These are phyloP conservation scores for Neurospora discreta DNA, from an alignment of 495 filamentous ascomycete species.

Conservation along the genomic window DNA sequence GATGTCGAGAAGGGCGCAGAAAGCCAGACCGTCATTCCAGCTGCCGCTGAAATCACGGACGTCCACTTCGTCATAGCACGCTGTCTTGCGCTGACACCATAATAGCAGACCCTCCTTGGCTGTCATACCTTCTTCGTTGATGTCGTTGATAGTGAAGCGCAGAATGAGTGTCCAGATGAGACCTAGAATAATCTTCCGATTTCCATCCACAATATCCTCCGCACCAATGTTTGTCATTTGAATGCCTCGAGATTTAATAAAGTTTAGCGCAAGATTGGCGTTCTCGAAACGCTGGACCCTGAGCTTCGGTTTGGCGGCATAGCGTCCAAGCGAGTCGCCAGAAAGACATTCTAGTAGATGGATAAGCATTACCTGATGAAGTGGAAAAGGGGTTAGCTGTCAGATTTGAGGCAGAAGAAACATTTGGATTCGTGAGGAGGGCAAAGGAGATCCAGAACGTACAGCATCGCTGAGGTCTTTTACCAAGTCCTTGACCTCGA, in stretches of 20 bases:
- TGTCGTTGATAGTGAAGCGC: constrained; percentile 95
- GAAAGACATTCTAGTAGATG: constrained; percentile 94
- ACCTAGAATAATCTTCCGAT: constrained; percentile 92
- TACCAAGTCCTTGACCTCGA: constrained; percentile 74
- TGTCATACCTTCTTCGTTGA: constrained; percentile 95
- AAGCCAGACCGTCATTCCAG: constrained; percentile 95
- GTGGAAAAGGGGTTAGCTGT: not conserved
- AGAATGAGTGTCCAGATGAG: constrained; percentile 97
- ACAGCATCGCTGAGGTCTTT: constrained; percentile 88
- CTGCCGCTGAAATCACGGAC: constrained; percentile 87
- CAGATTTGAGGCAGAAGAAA: not conserved
- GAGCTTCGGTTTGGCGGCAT: constrained; percentile 89
- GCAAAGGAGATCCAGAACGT: constrained; percentile 24
- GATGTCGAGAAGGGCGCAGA: constrained; percentile 93
- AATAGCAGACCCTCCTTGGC: constrained; percentile 91
- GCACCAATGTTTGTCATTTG: constrained; percentile 98
- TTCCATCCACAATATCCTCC: constrained; percentile 97
- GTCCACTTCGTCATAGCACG: constrained; percentile 93
- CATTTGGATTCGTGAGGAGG: constrained; percentile 1
- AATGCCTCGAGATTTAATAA: constrained; percentile 80
- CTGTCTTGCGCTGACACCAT: constrained; percentile 98
- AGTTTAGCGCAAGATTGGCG: constrained; percentile 90
- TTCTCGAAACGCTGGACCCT: constrained; percentile 98
- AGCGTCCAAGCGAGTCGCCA: constrained; percentile 85
- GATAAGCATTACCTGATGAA: constrained; percentile 71